A percentile compares a stretch with the other conserved stretches of the same genome.
Conservation (phyloP, 2,329 filamentous ascomycete genomes). For the Neophaeococcomyces mojaviensis region DNA sequence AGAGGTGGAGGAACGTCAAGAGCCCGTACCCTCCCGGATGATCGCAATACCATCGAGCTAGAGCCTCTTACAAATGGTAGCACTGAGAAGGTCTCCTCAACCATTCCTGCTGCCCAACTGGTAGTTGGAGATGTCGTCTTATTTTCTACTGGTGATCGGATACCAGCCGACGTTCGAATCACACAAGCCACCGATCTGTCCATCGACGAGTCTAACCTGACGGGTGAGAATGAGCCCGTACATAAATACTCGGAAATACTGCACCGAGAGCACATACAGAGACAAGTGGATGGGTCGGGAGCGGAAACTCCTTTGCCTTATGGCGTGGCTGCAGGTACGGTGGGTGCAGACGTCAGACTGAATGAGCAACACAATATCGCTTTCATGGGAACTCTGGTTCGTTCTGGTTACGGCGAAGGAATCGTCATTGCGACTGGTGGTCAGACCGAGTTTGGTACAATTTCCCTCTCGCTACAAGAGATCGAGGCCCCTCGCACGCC, state of each 20-base stretch:
- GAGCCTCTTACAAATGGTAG: slow-evolving; percentile 42
- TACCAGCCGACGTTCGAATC: slow-evolving; percentile 91
- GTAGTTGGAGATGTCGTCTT: slow-evolving; percentile 89
- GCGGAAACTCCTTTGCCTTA: slow-evolving; percentile 51
- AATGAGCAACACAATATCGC: slow-evolving; percentile 84
- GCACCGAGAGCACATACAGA: slow-evolving; percentile 28
- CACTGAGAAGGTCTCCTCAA: slow-evolving; percentile 62
- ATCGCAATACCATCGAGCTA: slow-evolving; percentile 41
- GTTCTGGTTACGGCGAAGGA: slow-evolving; percentile 89
- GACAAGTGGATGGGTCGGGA: slow-evolving; percentile 31
- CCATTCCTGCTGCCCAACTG: slow-evolving; percentile 77
- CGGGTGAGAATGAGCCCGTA: slow-evolving; percentile 92
- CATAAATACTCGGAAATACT: slow-evolving; percentile 63
- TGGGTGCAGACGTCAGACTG: slow-evolving; percentile 58
- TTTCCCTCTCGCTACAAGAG: slow-evolving; percentile 85
- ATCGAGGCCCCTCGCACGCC: slow-evolving; percentile 94
- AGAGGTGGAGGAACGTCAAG: slow-evolving; percentile 36
- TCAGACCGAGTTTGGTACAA: slow-evolving; percentile 90
- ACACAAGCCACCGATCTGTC: slow-evolving; percentile 82
- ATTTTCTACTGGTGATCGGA: slow-evolving; percentile 91
- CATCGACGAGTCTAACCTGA: slow-evolving; percentile 94
- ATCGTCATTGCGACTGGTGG: slow-evolving; percentile 95
- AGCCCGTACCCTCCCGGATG: slow-evolving; percentile 12
- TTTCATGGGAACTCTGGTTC: slow-evolving; percentile 95
- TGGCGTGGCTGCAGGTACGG: slow-evolving; percentile 51